phyloP scores from a whole-genome alignment of 495 filamentous ascomycete genomes.

The Penicillium roqueforti region DNA sequence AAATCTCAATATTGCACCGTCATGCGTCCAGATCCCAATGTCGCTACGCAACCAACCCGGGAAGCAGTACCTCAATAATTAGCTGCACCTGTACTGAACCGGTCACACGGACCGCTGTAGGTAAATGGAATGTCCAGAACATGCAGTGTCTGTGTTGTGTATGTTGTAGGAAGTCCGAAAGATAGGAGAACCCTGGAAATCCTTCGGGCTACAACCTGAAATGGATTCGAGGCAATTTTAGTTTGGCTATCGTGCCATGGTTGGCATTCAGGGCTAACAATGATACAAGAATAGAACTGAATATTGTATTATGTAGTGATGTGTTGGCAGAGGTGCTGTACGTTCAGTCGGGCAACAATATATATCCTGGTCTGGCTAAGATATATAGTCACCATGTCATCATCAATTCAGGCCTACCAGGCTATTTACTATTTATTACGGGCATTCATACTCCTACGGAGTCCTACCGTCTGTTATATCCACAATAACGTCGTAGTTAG shows the following conservation, averaged over 20 bases:
- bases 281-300: background rate
- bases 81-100: constrained; percentile 1
- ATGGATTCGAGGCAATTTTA: background rate
- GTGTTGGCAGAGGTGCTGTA: constrained; percentile 14
- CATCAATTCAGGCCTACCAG: background rate
- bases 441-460: background rate
- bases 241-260: constrained; percentile 11
- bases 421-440: background rate
- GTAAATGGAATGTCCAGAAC: background rate
- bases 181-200: background rate
- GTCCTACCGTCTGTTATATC: background rate
- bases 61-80: constrained; percentile 13
- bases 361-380: background rate
- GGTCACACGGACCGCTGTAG: constrained; percentile 11
- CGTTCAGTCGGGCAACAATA: constrained; percentile 15
- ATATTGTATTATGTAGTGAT: constrained; percentile 13
- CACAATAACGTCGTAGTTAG: background rate
- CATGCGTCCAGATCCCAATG: background rate
- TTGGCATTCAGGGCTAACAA: constrained; percentile 7
- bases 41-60: constrained; percentile 5
- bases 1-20: background rate
- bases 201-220: background rate
- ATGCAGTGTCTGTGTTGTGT: background rate
- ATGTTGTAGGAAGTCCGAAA: background rate
- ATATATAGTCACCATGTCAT: background rate